Evolutionary conservation across 352 stramenopile genomes (phyloP), one percentile per base, ranked within the genome.

Genomic region (Phytophthora foliorum): DNA sequence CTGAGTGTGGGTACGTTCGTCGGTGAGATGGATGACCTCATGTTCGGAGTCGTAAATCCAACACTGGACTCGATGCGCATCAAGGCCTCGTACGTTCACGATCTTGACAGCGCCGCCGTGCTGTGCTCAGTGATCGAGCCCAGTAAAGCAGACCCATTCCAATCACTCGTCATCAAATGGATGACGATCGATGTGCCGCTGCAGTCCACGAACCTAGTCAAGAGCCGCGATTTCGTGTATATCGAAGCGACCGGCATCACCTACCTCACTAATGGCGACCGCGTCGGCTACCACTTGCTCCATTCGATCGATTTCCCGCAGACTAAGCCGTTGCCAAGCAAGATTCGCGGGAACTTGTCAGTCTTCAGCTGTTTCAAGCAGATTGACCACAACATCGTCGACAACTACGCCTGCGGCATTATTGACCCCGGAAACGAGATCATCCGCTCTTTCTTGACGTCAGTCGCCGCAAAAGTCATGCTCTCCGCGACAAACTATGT

Each of bases 281-380:
- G 58, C 27, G 46, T 81, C 2, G 77, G 74, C 5, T 85, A 80
- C 38, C 69, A 75, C 24, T 53, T 81, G 57, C 64, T 77, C 38
- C 72, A 81, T 41, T 80, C 72, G 6, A 51, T 86, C 57, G 68
- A 81, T 27, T 75, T 90, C 22, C 54, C 69, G 2, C 56, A 83
- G 46, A 76, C 77, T 11, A 78, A 66, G 24, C 62, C 72, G 11
- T 58, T 86, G 0, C 55, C 67, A 6, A 57, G 63, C 42, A 75
- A 69, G 48, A 72, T 71, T 17, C 79, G 81, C 6, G 75, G 59
- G 0, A 77, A 69, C 38, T 42, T 86, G n/a, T 86, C 81, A 2
- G 24, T 80, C 5, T 86, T 77, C 44, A 72, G 62, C 16, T 63
- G 86, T 41, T 87, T 76, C 58, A 71, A 78, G 4, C 75, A 83